Base-by-base conservation (phyloP, 1,139 yeast genomes). In the Waltiozyma sp. region DNA sequence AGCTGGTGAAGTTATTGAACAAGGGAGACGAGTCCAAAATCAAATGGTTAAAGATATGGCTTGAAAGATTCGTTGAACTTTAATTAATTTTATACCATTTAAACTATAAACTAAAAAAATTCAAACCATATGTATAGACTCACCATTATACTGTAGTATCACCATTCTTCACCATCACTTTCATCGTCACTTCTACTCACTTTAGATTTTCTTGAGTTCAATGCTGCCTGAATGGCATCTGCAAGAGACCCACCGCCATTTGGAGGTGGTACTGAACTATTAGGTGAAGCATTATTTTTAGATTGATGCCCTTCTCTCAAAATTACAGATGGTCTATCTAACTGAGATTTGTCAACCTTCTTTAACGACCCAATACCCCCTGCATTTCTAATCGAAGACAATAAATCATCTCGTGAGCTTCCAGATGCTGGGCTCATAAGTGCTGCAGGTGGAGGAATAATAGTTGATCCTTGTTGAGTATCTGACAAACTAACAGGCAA, bases 161-260 rank as follows among this genome's bases (percentile, higher is more conserved):
- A 77, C 82, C 82, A 77, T 41, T 77, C 84, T 49, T 77, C 85
- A 35, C 75, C 78, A 43, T 79, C 83, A 48, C 86, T 94, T 52
- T 89, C 96, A 50, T 84, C 94, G 54, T 87, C 96, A 54, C 89
- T 82, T 35, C 73, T 78, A 1, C 88, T 76, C 10, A 89, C 95
- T 59, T 86, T 87, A 31, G 74, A 77, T 65, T 89, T 89, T 55
- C 97, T 73, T 48, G 78, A 75, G 53, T 72, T 83, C 52, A 89
- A 70, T 1, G 97, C 97, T 24, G 83, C 85, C 4, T 95, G 89
- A 43, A 89, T 68, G 0, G 95, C 95, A 61, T 85, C 94, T 0
- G 95, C 95, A 43, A 88, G 66, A 39, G 75, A 72, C 2, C 69
- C 67, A 5, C 72, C 71, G 15, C 15, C 23, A 18, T 4, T 14